Evolutionary conservation across 1,139 yeast species (phyloP), one percentile per base, ranked within the genome.

Genomic region (Suhomyces wounanorum): DNA sequence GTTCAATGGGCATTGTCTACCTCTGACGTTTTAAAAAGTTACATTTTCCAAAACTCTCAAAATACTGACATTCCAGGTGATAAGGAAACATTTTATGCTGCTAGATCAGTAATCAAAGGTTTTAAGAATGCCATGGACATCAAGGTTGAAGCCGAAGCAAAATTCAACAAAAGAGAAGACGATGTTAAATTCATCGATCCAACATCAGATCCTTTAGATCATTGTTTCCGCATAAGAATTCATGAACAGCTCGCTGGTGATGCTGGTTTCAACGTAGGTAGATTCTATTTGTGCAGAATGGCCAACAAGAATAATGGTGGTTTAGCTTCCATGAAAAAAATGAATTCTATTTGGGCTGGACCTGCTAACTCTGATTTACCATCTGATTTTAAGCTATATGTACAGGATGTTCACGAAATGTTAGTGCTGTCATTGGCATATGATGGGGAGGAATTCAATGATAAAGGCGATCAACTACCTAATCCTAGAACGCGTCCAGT

Each of bases 1-100:
- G 69, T 72, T 1, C 78, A 77, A 51, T 83, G 87, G 87, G 67
- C 79, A 33, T 57, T 77, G 3, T 59, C 77, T 0, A 62, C 74
- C 10, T 80, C 84, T 0, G 78, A 77, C 17, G 59, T 63, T 3
- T 67, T 82, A 5, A 81, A 73, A 55, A 56, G 64, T 5, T 71
- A 67, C 41, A 67, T 82, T n/a, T 53, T 63, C 10, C 61, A 55
- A 11, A 61, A 59, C 28, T 49, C 72, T 3, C 72, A 67, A 42
- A 58, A 62, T 18, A 81, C 75, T 52, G 82, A 78, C 52, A 55
- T 75, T 5, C 72, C 78, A 0, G 79, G 79, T 1, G 79, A 74
- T 41, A 75, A 73, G 51, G 81, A 77, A 41, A 77, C 82, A 0
- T 64, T 59, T 45, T 79, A 79, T 55, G 77, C 65, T 0, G 60